Percentiles rank a stretch among this genome's conserved stretches.
Evolutionary conservation across 129 eudicot genomes (phyloP).

Genomic region (Centrapalus pauciflorus): DNA sequence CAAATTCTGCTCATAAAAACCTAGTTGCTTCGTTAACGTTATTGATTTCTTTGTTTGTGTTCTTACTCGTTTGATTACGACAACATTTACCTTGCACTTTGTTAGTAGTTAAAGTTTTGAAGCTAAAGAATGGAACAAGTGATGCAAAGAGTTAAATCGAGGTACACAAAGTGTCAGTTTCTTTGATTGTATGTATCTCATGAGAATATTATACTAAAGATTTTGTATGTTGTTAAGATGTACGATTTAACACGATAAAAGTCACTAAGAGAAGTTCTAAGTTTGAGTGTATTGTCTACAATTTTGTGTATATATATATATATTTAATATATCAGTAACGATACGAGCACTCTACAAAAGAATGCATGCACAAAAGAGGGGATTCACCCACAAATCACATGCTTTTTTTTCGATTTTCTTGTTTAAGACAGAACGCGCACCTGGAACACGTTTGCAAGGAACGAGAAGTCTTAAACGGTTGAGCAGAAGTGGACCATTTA

Average conservation of each 20-base stretch:
- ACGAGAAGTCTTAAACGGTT: background rate
- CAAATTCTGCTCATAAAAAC: conserved; percentile 45
- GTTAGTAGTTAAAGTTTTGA: conserved; percentile 33
- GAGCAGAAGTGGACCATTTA: conserved; percentile 12
- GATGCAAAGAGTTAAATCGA: conserved; percentile 16
- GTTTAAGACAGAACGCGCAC: conserved; percentile 12
- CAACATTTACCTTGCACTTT: conserved; percentile 18
- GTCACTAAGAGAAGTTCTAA: background rate
- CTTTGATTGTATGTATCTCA: background rate
- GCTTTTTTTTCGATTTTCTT: conserved; percentile 14
- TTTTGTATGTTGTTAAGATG: conserved; percentile 14
- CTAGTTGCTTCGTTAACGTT: conserved; percentile 21
- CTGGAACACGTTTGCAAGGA: conserved; percentile 11
- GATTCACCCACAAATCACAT: conserved; percentile 34
- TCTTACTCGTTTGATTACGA: conserved; percentile 23
- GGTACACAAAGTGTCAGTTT: background rate
- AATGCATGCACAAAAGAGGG: conserved; percentile 24
- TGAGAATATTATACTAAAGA: conserved; percentile 12
- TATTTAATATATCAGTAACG: conserved; percentile 13
- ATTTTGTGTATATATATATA: too few species aligned
- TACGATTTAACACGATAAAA: conserved; percentile 14
- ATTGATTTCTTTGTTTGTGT: conserved; percentile 22
- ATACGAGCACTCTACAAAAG: conserved; percentile 37
- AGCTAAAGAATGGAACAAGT: conserved; percentile 16
- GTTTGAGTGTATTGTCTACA: background rate